Conservation (phyloP, 257 asterid genomes). For the Paraleonurus japonicus region DNA sequence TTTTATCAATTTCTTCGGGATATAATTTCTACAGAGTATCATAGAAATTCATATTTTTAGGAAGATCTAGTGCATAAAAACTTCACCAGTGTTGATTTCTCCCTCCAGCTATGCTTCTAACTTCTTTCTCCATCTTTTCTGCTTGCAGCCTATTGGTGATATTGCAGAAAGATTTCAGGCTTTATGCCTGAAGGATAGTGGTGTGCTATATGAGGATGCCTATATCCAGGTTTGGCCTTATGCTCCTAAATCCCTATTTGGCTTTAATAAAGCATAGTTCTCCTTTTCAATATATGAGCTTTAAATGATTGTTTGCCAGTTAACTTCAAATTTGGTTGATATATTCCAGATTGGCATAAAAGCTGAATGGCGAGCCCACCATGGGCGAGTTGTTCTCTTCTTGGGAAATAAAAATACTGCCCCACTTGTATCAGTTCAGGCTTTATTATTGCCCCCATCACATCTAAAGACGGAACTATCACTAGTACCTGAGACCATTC, state of each 20-base stretch:
- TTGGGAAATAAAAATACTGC: constrained; percentile 86
- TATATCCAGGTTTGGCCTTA: constrained; percentile 67
- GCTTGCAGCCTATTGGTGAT: constrained; percentile 80
- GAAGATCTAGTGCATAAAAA: neutral
- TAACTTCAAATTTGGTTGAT: constrained; percentile 19
- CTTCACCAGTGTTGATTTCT: constrained; percentile 9
- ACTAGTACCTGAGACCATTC: constrained; percentile 87
- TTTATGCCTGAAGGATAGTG: constrained; percentile 88
- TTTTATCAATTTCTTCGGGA: neutral
- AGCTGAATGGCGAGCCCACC: constrained; percentile 92
- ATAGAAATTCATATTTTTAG: neutral
- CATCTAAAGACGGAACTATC: constrained; percentile 79
- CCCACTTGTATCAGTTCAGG: constrained; percentile 78
- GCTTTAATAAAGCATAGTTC: constrained; percentile 12
- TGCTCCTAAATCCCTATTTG: neutral
- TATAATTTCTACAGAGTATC: constrained; percentile 9
- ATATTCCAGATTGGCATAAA: constrained; percentile 80
- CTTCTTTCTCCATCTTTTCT: constrained; percentile 21
- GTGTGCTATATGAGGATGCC: constrained; percentile 90
- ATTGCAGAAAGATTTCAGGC: constrained; percentile 82
- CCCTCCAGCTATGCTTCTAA: constrained; percentile 18
- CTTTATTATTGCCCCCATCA: constrained; percentile 71
- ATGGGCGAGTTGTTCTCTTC: constrained; percentile 85
- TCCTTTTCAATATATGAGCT: constrained; percentile 10
- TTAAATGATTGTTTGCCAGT: constrained; percentile 10